Conservation (phyloP, 1,284 basidiomycete species). For the Dichomitus squalens region DNA sequence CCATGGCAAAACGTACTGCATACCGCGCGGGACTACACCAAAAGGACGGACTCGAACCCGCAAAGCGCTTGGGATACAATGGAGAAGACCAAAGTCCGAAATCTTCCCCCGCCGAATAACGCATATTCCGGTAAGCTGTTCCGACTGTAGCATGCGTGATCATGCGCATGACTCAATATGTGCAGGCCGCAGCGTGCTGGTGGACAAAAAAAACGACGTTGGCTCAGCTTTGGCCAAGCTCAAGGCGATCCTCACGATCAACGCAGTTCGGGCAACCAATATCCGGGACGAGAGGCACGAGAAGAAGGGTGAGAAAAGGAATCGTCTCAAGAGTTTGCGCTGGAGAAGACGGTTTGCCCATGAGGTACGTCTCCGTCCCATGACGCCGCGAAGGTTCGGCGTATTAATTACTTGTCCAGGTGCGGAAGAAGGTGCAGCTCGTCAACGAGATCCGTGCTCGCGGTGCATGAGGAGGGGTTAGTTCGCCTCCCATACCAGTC, state of each 20-base stretch:
- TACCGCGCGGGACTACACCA: background rate
- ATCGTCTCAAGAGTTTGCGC: constrained; percentile 62
- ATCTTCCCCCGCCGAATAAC: constrained; percentile 22
- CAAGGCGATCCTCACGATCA: constrained; percentile 53
- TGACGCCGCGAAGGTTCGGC: background rate
- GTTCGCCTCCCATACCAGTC: constrained; percentile 7
- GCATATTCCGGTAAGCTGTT: constrained; percentile 29
- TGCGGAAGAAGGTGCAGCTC: constrained; percentile 57
- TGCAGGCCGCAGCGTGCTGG: constrained; percentile 53
- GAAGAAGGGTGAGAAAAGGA: constrained; percentile 57
- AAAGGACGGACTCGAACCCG: background rate
- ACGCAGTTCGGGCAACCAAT: constrained; percentile 57
- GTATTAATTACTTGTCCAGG: constrained; percentile 42
- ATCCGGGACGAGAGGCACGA: constrained; percentile 54
- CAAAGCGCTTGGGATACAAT: constrained; percentile 24
- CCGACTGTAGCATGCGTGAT: background rate
- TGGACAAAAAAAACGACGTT: constrained; percentile 42
- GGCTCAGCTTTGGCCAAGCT: constrained; percentile 49
- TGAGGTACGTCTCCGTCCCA: constrained; percentile 48
- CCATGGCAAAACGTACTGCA: background rate
- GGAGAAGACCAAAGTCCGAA: constrained; percentile 13
- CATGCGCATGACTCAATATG: constrained; percentile 11
- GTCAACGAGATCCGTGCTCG: constrained; percentile 52
- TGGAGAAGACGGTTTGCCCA: constrained; percentile 72
- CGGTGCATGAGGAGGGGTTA: constrained; percentile 38